These are phyloP conservation scores for Pseudonitzschia multiseries DNA, from an alignment of 108 stramenopile species.

Conservation along the genomic window DNA sequence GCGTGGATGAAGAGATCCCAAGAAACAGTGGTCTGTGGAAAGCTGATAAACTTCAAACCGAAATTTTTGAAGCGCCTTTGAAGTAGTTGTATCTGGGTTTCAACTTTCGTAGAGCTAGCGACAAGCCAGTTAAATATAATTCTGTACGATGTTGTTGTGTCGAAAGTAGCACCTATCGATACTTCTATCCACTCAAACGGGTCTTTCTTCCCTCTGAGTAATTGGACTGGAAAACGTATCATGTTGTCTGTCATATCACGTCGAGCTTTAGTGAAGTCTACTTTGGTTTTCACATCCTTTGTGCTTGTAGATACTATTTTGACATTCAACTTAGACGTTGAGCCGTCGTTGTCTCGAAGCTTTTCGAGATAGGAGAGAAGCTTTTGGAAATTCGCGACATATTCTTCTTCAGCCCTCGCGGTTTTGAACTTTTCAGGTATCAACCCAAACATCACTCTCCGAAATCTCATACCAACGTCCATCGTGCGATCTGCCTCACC, in stretches of 20 bases:
- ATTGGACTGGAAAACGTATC: constrained; percentile 59
- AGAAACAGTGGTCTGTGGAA: constrained; percentile 63
- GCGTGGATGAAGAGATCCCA: constrained; percentile 68
- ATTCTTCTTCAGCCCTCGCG: constrained; percentile 63
- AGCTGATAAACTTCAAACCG: constrained; percentile 67
- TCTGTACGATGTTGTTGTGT: constrained; percentile 72
- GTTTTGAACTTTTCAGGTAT: constrained; percentile 63
- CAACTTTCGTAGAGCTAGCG: constrained; percentile 77
- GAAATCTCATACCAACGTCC: constrained; percentile 66
- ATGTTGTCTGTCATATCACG: constrained; percentile 39
- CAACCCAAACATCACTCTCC: constrained; percentile 74
- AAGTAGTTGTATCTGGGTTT: constrained; percentile 78
- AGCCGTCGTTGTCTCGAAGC: constrained; percentile 52
- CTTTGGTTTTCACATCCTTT: constrained; percentile 14
- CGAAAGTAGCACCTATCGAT: constrained; percentile 63
- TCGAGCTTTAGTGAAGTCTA: constrained; percentile 24
- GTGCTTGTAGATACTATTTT: constrained; percentile 40
- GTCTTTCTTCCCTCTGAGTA: constrained; percentile 64
- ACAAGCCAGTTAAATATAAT: constrained; percentile 90
- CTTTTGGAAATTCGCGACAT: constrained; percentile 61
- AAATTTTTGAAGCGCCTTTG: constrained; percentile 77
- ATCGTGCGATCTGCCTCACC: constrained; percentile 65
- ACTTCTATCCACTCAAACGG: constrained; percentile 86
- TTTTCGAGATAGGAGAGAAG: constrained; percentile 74
- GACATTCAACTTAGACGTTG: constrained; percentile 44